phyloP scores from a whole-genome alignment of 2,329 filamentous ascomycete genomes.

The Decorospora gaudefroyi region DNA sequence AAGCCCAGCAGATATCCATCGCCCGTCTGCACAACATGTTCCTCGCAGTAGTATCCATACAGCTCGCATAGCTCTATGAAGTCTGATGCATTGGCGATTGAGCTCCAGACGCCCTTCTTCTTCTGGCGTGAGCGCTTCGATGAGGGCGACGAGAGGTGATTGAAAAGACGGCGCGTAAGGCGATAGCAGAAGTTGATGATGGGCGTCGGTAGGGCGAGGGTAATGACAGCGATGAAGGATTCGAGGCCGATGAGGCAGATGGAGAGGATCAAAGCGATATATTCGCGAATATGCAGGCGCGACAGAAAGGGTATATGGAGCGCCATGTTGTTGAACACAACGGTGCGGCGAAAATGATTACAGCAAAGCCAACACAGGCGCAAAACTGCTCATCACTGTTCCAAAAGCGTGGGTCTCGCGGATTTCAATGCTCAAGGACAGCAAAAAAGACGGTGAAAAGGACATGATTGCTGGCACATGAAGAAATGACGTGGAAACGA shows the following conservation, averaged over 20 bases:
- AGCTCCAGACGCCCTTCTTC: conserved; percentile 73
- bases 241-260: conserved; percentile 83
- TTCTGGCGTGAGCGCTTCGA: conserved; percentile 69
- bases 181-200: conserved; percentile 83
- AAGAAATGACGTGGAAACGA: conserved; percentile 12
- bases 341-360: conserved; percentile 5
- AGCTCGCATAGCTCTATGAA: conserved; percentile 92
- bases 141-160: conserved; percentile 72
- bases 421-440: conserved; percentile 7
- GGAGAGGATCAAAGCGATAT: conserved; percentile 82
- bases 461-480: conserved; percentile 5
- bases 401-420: conserved; percentile 8
- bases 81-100: conserved; percentile 83
- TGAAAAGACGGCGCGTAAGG: conserved; percentile 80
- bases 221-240: conserved; percentile 79
- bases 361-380: background rate
- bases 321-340: conserved; percentile 35
- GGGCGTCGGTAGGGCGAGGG: conserved; percentile 80
- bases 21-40: conserved; percentile 91
- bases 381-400: conserved; percentile 12
- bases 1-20: conserved; percentile 92
- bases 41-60: conserved; percentile 91
- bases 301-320: conserved; percentile 66
- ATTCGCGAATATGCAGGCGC: conserved; percentile 69
- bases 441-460: conserved; percentile 4